Conservation (phyloP, 106 monocot species). For the Xerophyta viscosa region DNA sequence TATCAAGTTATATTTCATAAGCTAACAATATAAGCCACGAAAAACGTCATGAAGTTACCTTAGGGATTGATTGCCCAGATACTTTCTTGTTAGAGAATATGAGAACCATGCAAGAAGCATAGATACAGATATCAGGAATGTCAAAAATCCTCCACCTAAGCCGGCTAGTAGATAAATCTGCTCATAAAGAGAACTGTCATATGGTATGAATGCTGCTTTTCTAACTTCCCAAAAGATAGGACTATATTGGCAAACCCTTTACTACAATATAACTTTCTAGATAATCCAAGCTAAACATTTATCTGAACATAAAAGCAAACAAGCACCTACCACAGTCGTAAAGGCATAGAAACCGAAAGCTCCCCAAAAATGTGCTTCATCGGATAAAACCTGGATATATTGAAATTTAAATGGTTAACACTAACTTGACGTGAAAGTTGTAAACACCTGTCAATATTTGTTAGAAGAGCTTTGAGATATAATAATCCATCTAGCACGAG, state of each 20-base stretch:
- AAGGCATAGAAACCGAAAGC: conserved; percentile 81
- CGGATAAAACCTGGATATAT: conserved; percentile 32
- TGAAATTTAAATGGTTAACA: no score
- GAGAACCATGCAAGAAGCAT: conserved; percentile 73
- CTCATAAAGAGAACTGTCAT: conserved; percentile 4
- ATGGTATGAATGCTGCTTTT: background rate
- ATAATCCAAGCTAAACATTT: no score
- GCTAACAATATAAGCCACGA: background rate
- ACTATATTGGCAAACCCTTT: no score
- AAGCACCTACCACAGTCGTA: conserved; percentile 52
- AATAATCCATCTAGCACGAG: no score
- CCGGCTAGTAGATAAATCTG: conserved; percentile 71
- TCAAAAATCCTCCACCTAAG: conserved; percentile 79
- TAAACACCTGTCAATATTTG: no score
- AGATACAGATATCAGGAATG: conserved; percentile 52
- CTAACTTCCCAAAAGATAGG: no score
- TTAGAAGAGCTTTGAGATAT: no score
- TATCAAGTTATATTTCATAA: no score
- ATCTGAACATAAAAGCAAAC: no score
- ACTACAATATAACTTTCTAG: no score
- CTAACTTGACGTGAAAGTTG: no score
- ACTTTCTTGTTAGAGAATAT: conserved; percentile 27
- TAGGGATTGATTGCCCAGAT: conserved; percentile 53
- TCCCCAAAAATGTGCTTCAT: conserved; percentile 79
- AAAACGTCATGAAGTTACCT: conserved; percentile 26